Base-by-base conservation (phyloP, 2,329 filamentous ascomycete species). In the Ceratocystis destructans region DNA sequence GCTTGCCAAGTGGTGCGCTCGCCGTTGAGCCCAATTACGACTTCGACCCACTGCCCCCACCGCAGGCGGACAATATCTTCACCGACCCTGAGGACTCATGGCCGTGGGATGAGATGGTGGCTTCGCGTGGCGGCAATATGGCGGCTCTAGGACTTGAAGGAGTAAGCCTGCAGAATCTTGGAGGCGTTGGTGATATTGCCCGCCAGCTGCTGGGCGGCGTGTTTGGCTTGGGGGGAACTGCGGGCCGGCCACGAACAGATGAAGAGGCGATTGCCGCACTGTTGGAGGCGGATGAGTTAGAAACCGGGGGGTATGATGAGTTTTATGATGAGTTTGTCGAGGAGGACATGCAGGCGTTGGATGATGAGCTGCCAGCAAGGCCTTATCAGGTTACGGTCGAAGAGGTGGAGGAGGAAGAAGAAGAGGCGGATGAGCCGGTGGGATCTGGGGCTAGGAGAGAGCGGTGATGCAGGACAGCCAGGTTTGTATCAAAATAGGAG, bases 1-100 rank as follows among this genome's bases (percentile, higher is more conserved):
- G 88, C 48, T 80, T 94, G 5, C 89, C 91, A 0, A 79, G 80
- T 1, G 76, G 77, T 7, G 81, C 90, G 71, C 84, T 90, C 10
- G 79, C 82, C 20, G 78, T 80, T 44, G 79, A 85, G 61, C 85
- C 86, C 1, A 91, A 84, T 71, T 85, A 88, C 69, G 84, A 89
- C 20, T 94, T 90, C 25, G 92, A 96, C 72, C 90, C 90, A 1
- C 77, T 96, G 15, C 90, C 91, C 22, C 92, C 91, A 1, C 75
- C 80, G 0, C 76, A 83, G 46, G 75, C 76, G 17, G 76, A 80
- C 7, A 84, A 85, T 69, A 73, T 80, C 8, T 83, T 83, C 69
- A 79, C 78, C 0, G 73, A 76, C 67, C 71, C 75, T 8, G 46
- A 74, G 74, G 33, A 77, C 79, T 67, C 70, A 64, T 71, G 77